Conservation (phyloP, 176 grass and related monocot species). For the Dactylis glomerata region DNA sequence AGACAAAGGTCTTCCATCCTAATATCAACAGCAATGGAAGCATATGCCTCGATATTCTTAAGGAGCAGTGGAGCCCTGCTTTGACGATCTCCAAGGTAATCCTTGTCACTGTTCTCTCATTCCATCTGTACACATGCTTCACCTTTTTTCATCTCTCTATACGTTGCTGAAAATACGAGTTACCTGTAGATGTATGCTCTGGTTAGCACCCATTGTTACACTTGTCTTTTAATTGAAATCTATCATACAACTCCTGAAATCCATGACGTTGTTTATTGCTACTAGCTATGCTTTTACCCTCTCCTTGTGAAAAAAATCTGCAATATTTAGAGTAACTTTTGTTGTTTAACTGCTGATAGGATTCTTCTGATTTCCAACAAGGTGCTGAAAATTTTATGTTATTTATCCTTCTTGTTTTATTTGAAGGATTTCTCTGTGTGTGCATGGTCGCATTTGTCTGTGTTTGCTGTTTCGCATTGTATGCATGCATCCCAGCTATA, state of each 20-base stretch:
- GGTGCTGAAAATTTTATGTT: neutral
- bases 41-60: constrained; percentile 65
- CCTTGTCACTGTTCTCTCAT: neutral
- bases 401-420: neutral
- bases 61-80: constrained; percentile 66
- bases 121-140: neutral
- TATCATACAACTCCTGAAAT: neutral
- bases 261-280: neutral
- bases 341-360: neutral
- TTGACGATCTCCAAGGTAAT: constrained; percentile 60
- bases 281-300: neutral
- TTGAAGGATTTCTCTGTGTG: neutral
- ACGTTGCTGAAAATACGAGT: neutral
- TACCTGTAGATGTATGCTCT: neutral
- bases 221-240: neutral
- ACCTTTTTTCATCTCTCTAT: neutral
- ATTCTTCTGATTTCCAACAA: neutral
- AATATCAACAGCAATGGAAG: constrained; percentile 71
- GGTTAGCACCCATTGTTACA: neutral
- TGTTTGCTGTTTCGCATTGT: neutral
- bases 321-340: neutral
- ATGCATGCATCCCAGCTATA: neutral
- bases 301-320: neutral
- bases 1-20: constrained; percentile 62
- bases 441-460: neutral